Percentiles rank a stretch among this genome's conserved stretches.
These are phyloP conservation scores for Yamadazyma tumulicola DNA, from an alignment of 805 yeast species.

Conservation along the genomic window DNA sequence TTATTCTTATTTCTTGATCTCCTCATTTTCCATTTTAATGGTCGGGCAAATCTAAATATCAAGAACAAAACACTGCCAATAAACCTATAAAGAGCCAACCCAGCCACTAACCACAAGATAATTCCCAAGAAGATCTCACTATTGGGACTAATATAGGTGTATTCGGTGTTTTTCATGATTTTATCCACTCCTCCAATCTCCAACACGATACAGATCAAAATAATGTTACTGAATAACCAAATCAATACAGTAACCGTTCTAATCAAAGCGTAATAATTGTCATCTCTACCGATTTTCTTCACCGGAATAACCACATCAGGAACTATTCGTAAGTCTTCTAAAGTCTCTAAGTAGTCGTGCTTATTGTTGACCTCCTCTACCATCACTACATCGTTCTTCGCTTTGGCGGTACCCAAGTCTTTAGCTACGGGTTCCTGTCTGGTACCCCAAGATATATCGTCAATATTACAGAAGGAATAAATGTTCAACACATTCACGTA, in stretches of 20 bases:
- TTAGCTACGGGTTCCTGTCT: conserved; percentile 68
- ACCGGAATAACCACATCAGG: conserved; percentile 26
- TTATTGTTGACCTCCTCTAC: conserved; percentile 68
- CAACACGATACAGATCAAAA: conserved; percentile 76
- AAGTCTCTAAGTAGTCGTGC: conserved; percentile 61
- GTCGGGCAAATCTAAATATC: conserved; percentile 32
- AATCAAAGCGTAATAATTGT: conserved; percentile 84
- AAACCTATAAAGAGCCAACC: conserved; percentile 79
- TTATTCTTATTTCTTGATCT: conserved; percentile 4
- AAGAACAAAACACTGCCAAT: conserved; percentile 68
- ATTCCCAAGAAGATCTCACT: conserved; percentile 73
- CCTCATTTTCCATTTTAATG: conserved; percentile 38
- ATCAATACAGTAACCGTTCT: conserved; percentile 83
- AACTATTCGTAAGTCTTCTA: conserved; percentile 49
- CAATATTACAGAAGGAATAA: conserved; percentile 93
- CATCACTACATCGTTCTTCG: conserved; percentile 33
- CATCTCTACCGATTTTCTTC: conserved; percentile 38
- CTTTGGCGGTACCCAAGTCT: conserved; percentile 82
- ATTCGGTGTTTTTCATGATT: conserved; percentile 26
- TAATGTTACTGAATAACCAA: conserved; percentile 87
- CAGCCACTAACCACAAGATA: conserved; percentile 90
- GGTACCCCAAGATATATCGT: conserved; percentile 97
- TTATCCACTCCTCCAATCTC: conserved; percentile 74
- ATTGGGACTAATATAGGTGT: conserved; percentile 36
- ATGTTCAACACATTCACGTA: conserved; percentile 89